Conservation (phyloP, 2,329 filamentous ascomycete genomes). For the Ophiostoma novo-ulmi region DNA sequence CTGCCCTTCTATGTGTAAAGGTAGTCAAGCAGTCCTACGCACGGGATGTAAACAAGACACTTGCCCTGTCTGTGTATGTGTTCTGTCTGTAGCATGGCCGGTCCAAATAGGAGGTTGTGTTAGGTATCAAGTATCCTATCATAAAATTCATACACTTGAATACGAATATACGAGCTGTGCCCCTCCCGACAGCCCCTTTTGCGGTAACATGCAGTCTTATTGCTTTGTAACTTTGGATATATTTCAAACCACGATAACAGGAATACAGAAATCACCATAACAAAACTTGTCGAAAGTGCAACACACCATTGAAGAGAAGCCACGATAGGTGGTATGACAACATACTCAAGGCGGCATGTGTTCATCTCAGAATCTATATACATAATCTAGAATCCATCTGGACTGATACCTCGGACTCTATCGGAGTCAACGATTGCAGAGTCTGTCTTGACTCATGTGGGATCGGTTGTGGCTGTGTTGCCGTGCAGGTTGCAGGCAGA, state of each 20-base stretch:
- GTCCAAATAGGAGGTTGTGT: not conserved
- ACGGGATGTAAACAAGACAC: not conserved
- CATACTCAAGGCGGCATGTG: not conserved
- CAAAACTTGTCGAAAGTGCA: not conserved
- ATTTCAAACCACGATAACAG: too few relatives aligned
- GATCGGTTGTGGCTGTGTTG: conserved; percentile 6
- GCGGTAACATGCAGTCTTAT: not conserved
- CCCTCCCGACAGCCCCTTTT: not conserved
- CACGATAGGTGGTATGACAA: not conserved
- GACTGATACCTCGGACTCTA: not conserved
- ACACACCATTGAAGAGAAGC: not conserved
- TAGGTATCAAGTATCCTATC: not conserved
- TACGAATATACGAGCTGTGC: not conserved
- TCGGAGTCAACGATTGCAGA: not conserved
- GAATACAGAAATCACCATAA: too few relatives aligned
- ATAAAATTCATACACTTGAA: not conserved
- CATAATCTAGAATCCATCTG: too few relatives aligned
- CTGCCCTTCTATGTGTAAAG: not conserved
- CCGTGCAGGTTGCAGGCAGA: not conserved
- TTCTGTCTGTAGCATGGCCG: too few relatives aligned
- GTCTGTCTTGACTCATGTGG: not conserved
- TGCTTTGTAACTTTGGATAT: not conserved
- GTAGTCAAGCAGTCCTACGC: not conserved
- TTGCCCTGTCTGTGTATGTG: not conserved
- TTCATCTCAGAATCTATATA: too few relatives aligned